phyloP scores from a whole-genome alignment of 768 basidiomycete genomes.

The Leccinum variicolor region DNA sequence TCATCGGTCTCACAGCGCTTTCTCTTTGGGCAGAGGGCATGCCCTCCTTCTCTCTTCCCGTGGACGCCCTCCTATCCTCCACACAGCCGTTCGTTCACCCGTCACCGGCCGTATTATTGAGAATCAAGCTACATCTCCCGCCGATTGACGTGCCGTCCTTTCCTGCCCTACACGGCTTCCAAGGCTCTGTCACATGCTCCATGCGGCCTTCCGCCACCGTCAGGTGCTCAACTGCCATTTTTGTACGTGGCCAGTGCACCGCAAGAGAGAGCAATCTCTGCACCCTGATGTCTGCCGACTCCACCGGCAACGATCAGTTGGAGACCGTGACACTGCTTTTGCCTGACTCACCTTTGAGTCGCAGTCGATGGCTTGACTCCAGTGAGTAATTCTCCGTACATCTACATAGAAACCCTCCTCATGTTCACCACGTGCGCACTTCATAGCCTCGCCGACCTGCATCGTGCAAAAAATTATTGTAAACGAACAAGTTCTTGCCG shows the following conservation, averaged over 20 bases:
- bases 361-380: slow-evolving; percentile 69
- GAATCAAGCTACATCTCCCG: slow-evolving; percentile 56
- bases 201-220: slow-evolving; percentile 51
- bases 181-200: slow-evolving; percentile 53
- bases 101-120: slow-evolving; percentile 46
- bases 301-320: slow-evolving; percentile 42
- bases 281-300: slow-evolving; percentile 38
- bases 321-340: slow-evolving; percentile 53
- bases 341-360: slow-evolving; percentile 63
- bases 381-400: slow-evolving; percentile 41
- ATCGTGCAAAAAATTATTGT: slow-evolving; percentile 70
- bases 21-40: slow-evolving; percentile 67
- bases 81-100: slow-evolving; percentile 33
- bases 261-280: slow-evolving; percentile 49
- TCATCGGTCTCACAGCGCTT: slow-evolving; percentile 36
- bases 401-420: slow-evolving; percentile 14
- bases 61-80: slow-evolving; percentile 49
- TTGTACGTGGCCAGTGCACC: slow-evolving; percentile 47
- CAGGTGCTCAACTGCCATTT: slow-evolving; percentile 62
- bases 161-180: slow-evolving; percentile 62
- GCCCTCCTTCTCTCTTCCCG: slow-evolving; percentile 56
- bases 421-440: slow-evolving; percentile 29
- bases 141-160: slow-evolving; percentile 50
- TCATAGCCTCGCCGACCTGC: slow-evolving; percentile 46
- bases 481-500: slow-evolving; percentile 60